Base-by-base conservation (phyloP, 2,329 filamentous ascomycete genomes). In the Lecanicillium sp. region DNA sequence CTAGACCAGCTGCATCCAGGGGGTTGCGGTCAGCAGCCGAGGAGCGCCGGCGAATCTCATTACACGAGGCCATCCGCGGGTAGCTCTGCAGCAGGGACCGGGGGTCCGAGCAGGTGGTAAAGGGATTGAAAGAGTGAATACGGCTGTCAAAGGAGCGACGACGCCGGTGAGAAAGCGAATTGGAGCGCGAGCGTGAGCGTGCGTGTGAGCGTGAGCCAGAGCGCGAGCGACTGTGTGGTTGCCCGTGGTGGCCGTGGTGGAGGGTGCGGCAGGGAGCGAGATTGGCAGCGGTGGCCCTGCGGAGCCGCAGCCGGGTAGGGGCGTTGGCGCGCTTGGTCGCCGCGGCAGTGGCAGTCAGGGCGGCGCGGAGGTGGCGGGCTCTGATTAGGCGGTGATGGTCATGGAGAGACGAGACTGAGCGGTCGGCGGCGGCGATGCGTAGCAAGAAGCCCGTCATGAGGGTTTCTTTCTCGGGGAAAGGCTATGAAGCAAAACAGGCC, bases 391-490 rank as follows among this genome's bases (percentile, higher is more conserved):
- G 61, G 47, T 58, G 58, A 43, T 63, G 58, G 47, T 71, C 63
- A 60, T 69, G 53, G 46, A 67, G 58, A 53, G 71, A 58, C 56
- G 61, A 51, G 57, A 58, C 60, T 49, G 65, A 64, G 51, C 65
- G 61, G 56, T 68, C 64, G 49, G 62, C 55, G 53, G 64, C 62
- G 55, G 69, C 72, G 47, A 69, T 58, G 55, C 61, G 59, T 42
- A 71, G 53, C 44, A 70, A 61, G 52, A 63, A 64, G 51, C 57
- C 60, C 52, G 63, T 69, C 70, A 74, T 74, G 65, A 53, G 54
- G 48, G 29, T 27, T 32, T 29, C 19, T n/a, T n/a, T n/a, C n/a
- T n/a, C n/a, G n/a, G n/a, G n/a, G n/a, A n/a, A n/a, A n/a, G 25
- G 33, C 20, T 25, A 25, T 25, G 11, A 11, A n/a, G n/a, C n/a